A percentile compares a stretch with the other conserved stretches of the same genome.
These are phyloP conservation scores for Dorcoceras hygrometricum DNA, from an alignment of 257 asterid species.

Conservation along the genomic window DNA sequence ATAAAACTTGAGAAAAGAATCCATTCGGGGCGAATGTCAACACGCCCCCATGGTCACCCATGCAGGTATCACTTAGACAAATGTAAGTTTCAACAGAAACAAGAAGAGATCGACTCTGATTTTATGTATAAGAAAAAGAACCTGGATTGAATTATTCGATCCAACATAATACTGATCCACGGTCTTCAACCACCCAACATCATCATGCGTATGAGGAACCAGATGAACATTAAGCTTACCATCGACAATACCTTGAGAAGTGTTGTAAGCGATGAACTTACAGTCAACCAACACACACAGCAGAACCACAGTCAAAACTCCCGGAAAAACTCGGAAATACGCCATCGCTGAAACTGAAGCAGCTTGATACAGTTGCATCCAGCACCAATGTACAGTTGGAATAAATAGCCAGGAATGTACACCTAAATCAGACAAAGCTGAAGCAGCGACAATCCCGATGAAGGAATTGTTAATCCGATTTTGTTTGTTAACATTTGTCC, in stretches of 20 bases:
- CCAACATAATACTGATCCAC: slow-evolving; percentile 98
- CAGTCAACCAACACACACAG: slow-evolving; percentile 48
- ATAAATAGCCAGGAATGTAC: slow-evolving; percentile 18
- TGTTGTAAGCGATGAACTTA: slow-evolving; percentile 73
- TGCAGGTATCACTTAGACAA: neutral
- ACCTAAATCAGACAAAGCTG: slow-evolving; percentile 4
- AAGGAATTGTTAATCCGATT: slow-evolving; percentile 10
- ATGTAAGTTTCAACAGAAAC: neutral
- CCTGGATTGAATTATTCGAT: slow-evolving; percentile 88
- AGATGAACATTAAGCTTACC: slow-evolving; percentile 88
- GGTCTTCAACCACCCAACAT: slow-evolving; percentile 98
- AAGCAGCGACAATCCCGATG: neutral
- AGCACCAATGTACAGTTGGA: neutral
- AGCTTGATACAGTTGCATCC: slow-evolving; percentile 15
- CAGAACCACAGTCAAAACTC: slow-evolving; percentile 33
- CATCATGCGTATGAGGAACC: slow-evolving; percentile 95
- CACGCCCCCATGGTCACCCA: neutral
- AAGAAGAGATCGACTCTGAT: neutral
- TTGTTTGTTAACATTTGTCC: neutral
- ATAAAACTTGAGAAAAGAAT: too few species aligned
- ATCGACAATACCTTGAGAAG: slow-evolving; percentile 54
- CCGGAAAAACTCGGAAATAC: slow-evolving; percentile 25
- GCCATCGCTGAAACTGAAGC: slow-evolving; percentile 31
- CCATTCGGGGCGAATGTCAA: neutral
- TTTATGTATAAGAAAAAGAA: neutral